These are phyloP conservation scores for Evernia prunastri DNA, from an alignment of 495 filamentous ascomycete genomes.

Conservation along the genomic window DNA sequence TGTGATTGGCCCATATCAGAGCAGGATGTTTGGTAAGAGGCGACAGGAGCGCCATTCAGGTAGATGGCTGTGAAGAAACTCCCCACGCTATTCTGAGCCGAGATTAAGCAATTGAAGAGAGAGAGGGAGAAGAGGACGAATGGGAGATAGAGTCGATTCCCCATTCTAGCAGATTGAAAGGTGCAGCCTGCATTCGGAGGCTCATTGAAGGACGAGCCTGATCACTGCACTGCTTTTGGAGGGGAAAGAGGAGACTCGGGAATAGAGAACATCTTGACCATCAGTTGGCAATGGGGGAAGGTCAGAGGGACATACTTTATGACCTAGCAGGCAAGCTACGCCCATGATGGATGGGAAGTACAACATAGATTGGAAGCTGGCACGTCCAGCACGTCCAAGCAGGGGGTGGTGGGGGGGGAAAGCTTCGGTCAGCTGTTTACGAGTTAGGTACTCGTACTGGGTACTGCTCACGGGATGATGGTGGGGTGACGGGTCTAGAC, in stretches of 20 bases:
- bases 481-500: background rate
- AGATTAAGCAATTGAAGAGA: background rate
- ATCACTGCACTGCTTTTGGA: background rate
- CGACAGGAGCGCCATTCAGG: conserved; percentile 18
- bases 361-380: conserved; percentile 5
- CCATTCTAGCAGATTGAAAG: background rate
- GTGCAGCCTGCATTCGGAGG: background rate
- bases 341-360: background rate
- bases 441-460: no score
- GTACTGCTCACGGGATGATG: no score
- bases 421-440: conserved; percentile 3
- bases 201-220: background rate
- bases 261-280: background rate
- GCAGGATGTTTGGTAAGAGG: conserved; percentile 15
- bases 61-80: conserved; percentile 26
- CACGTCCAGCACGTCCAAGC: background rate
- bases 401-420: no score
- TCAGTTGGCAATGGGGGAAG: background rate
- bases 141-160: background rate
- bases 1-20: conserved; percentile 9
- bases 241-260: background rate
- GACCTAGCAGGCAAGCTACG: background rate
- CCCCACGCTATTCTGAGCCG: conserved; percentile 9
- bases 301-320: background rate
- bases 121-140: background rate